Conservation (phyloP, 2,329 filamentous ascomycete genomes). For the Lachnum nothofagi region DNA sequence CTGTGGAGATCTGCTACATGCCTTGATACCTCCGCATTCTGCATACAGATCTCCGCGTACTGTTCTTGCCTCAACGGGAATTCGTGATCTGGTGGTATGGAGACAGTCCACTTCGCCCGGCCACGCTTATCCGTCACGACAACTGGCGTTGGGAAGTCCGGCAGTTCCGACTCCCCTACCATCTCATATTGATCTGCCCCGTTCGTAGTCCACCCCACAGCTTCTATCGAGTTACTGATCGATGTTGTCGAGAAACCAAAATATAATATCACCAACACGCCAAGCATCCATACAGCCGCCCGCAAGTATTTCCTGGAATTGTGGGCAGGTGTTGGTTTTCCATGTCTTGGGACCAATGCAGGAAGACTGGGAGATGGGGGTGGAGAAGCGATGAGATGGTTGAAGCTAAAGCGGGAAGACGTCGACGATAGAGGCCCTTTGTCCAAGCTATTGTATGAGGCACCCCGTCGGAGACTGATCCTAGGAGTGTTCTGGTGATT, state of each 20-base stretch:
- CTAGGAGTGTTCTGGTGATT: constrained; percentile 38
- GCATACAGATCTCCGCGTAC: constrained; percentile 64
- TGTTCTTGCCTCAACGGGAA: constrained; percentile 64
- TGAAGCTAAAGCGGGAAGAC: constrained; percentile 60
- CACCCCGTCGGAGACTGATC: constrained; percentile 54
- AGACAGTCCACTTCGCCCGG: constrained; percentile 71
- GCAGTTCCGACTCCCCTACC: constrained; percentile 60
- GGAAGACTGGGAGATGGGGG: constrained; percentile 68
- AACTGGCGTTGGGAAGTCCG: constrained; percentile 67
- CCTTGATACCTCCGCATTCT: constrained; percentile 60
- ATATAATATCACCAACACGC: constrained; percentile 49
- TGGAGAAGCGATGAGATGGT: constrained; percentile 63
- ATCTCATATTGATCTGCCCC: constrained; percentile 56
- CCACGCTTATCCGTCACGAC: constrained; percentile 62
- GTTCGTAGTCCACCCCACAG: constrained; percentile 38
- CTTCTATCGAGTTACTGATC: constrained; percentile 30
- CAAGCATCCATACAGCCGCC: constrained; percentile 47
- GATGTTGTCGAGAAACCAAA: constrained; percentile 36
- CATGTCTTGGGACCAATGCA: constrained; percentile 59
- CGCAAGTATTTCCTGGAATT: constrained; percentile 25
- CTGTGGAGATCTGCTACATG: constrained; percentile 50
- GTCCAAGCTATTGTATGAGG: constrained; percentile 53
- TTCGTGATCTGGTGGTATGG: constrained; percentile 59
- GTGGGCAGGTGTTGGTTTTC: constrained; percentile 50
- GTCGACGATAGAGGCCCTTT: constrained; percentile 52